These are phyloP conservation scores for Lodderomyces theae DNA, from an alignment of 1,139 yeast species.

Conservation along the genomic window DNA sequence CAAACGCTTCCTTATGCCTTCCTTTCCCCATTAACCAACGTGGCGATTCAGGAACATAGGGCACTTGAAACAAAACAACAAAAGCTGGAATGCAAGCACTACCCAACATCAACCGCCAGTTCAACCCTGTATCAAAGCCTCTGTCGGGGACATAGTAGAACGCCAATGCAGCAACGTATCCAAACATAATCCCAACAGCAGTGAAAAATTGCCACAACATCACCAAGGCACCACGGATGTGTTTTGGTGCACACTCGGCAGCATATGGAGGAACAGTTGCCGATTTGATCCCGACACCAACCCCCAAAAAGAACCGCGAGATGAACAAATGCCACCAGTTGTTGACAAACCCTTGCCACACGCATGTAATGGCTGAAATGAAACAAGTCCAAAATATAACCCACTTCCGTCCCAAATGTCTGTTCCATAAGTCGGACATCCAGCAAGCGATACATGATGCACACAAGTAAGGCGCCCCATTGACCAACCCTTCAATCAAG, in stretches of 20 bases:
- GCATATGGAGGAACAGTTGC: conserved; percentile 81
- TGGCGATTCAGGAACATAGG: conserved; percentile 74
- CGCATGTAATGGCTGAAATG: conserved; percentile 63
- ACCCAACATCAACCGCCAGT: conserved; percentile 83
- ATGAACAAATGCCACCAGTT: conserved; percentile 75
- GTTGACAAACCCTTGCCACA: conserved; percentile 75
- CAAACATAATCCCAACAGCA: conserved; percentile 82
- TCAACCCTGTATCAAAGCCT: conserved; percentile 48
- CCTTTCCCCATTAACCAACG: conserved; percentile 73
- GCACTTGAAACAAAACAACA: conserved; percentile 64
- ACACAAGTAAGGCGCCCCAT: conserved; percentile 79
- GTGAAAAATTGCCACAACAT: conserved; percentile 92
- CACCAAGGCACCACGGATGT: conserved; percentile 74
- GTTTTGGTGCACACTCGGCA: conserved; percentile 77
- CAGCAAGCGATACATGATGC: conserved; percentile 72
- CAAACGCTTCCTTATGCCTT: conserved; percentile 57
- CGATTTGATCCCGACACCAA: conserved; percentile 78
- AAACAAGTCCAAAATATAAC: conserved; percentile 67
- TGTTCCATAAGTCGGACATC: conserved; percentile 67
- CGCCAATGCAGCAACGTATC: conserved; percentile 68
- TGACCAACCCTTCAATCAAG: conserved; percentile 72
- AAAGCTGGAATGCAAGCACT: conserved; percentile 75
- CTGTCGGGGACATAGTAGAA: conserved; percentile 36
- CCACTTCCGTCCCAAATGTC: conserved; percentile 66
- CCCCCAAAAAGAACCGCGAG: conserved; percentile 69